Base-by-base conservation (phyloP, 257 asterid genomes). In the Penstemon eatonii region DNA sequence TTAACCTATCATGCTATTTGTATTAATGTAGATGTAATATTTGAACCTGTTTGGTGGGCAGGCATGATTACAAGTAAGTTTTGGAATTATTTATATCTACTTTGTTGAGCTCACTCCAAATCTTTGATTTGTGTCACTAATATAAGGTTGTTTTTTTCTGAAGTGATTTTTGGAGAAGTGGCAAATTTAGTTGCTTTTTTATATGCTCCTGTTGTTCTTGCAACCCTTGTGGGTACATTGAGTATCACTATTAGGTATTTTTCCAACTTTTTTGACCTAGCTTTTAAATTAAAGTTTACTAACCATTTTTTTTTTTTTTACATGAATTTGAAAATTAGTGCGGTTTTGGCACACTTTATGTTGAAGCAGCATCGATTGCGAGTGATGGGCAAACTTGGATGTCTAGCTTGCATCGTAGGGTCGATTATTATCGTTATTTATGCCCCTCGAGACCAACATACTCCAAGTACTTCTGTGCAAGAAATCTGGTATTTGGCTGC, bases 41-140 rank as follows among this genome's bases (percentile, higher is more conserved):
- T 80, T 38, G 89, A 91, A 72, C 98, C 98, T 44, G 93, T 91
- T 70, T 91, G 98, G 96, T 91, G 98, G 98, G 86, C 87, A 2
- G 98, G 98, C 80, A 87, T 91, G 98, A 81, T 82, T 65, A 84
- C 89, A 19, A 91, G 97, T 91, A 70, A 81, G 95, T 84, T 60
- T 39, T 50, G n/a, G 40, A 55, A 18, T 56, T 65, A n/a, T 25
- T 56, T 65, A n/a, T 25, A 25, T 25, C 2, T 45, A 33, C 41
- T 41, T 41, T 33, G 45, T 25, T 36, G 33, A 25, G 6, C 40
- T 1, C 38, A 63, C 37, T 13, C 6, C 60, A 49, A 76, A 68
- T 15, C 33, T 67, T 63, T 70, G 38, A 68, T 39, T 71, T 8
- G 33, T 25, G 33, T 25, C 33, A 25, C 33, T 25, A 25, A 25